Evolutionary conservation across 331 rosid genomes (phyloP), one percentile per base, ranked within the genome.

Genomic region (Arachis monticola): DNA sequence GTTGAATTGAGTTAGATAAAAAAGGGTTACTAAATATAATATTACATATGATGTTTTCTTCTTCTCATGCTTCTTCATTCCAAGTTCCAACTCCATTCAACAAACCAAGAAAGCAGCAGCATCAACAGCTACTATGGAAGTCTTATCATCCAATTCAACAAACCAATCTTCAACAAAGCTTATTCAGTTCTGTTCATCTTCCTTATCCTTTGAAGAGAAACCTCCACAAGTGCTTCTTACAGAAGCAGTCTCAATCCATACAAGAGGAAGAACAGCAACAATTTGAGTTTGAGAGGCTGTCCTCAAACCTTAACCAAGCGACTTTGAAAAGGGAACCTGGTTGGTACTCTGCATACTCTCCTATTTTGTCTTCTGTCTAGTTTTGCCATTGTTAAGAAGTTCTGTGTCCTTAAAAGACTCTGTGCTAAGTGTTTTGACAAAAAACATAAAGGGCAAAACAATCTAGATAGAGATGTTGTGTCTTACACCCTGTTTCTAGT

Each of bases 321-420:
- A 86, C 97, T 12, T 70, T 88, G 75, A 81, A 87, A 76, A 87
- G 97, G 79, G 96, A 92, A 59, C 86, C 97, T 13, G 96, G 97
- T 89, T 78, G 9, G 75, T 80, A 55, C 14, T 56, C 62, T 71
- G 7, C 35, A 66, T 9, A 8, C 52, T n/a, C 45, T 32, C 38
- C 38, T 47, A 17, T 50, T 60, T 58, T 75, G 32, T 5, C 22
- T 83, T 50, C 14, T 66, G 55, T 10, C 65, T 57, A 22, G 53
- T 30, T 35, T 30, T 61, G 59, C 79, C 51, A 58, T n/a, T 50
- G 3, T 22, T 4, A 32, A 10, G 51, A 17, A 17, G 22, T 17
- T 46, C 1, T 59, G 42, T 60, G 40, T 30, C 12, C 1, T 30
- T 4, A 27, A 8, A 47, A 6, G 30, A 17, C 22, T 17, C 22